These are phyloP conservation scores for Pelargonium exstipulatum DNA, from an alignment of 441 rosid genomes.

Conservation along the genomic window DNA sequence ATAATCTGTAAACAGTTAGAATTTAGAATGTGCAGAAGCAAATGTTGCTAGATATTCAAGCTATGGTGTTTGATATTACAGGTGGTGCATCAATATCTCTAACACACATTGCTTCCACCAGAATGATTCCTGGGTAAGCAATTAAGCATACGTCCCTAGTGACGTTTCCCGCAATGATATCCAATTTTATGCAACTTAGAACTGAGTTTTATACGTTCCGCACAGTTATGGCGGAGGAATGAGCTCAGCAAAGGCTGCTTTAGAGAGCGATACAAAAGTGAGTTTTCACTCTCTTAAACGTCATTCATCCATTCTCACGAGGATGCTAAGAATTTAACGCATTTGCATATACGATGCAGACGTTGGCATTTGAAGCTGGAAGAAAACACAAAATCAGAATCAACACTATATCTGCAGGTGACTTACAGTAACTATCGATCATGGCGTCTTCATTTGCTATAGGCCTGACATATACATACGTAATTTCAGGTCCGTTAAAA, in stretches of 20 bases:
- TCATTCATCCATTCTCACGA: not conserved
- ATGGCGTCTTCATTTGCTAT: not conserved
- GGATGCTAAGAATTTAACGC: no score
- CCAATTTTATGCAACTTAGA: conserved; percentile 5
- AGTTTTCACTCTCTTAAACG: conserved; percentile 18
- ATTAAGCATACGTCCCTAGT: conserved; percentile 7
- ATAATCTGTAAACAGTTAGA: no score
- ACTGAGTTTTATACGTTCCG: conserved; percentile 11
- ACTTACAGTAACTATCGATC: not conserved
- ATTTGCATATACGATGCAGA: conserved; percentile 28
- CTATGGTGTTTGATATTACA: conserved; percentile 8
- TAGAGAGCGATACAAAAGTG: conserved; percentile 89
- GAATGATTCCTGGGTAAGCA: conserved; percentile 82
- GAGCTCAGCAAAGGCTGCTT: conserved; percentile 97
- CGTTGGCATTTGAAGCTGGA: conserved; percentile 97
- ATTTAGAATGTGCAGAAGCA: no score
- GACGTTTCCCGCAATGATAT: no score
- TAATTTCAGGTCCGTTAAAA: conserved; percentile 58
- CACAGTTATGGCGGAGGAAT: conserved; percentile 95
- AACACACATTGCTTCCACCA: conserved; percentile 88
- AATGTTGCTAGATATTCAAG: no score
- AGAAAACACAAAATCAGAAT: conserved; percentile 84
- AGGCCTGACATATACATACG: not conserved
- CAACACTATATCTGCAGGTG: conserved; percentile 82
- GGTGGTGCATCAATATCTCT: conserved; percentile 67